A percentile compares a stretch with the other conserved stretches of the same genome.
These are phyloP conservation scores for Sporobolomyces roseus DNA, from an alignment of 768 basidiomycete species.

Conservation along the genomic window DNA sequence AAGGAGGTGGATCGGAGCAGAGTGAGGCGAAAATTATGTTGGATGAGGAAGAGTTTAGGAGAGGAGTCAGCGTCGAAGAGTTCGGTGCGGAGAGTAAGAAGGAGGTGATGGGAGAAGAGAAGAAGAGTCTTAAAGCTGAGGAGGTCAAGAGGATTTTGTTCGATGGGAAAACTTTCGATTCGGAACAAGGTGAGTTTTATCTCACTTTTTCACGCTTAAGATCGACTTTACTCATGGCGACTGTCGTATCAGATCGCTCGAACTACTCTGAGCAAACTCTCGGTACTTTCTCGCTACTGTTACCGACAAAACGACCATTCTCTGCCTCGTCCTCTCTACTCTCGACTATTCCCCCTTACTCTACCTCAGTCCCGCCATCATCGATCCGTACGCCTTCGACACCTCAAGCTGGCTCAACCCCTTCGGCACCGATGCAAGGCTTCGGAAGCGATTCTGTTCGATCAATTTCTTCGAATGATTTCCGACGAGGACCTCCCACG, in stretches of 20 bases:
- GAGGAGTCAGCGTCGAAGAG: slow-evolving; percentile 26
- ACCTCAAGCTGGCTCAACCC: not conserved
- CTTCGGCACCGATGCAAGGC: slow-evolving; percentile 18
- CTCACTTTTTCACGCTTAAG: no score
- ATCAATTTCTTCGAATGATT: not conserved
- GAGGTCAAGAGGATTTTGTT: slow-evolving; percentile 33
- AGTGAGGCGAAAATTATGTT: slow-evolving; percentile 15
- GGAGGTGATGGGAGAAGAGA: slow-evolving; percentile 1
- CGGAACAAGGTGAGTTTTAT: not conserved
- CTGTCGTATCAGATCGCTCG: not conserved
- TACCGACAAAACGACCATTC: slow-evolving; percentile 15
- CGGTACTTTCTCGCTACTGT: slow-evolving; percentile 32
- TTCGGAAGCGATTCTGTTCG: slow-evolving; percentile 35
- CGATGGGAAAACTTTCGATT: slow-evolving; percentile 23
- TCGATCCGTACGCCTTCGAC: slow-evolving; percentile 27
- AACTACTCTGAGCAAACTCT: not conserved
- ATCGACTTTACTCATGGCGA: not conserved
- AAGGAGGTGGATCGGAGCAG: not conserved
- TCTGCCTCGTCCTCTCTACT: not conserved
- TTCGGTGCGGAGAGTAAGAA: not conserved
- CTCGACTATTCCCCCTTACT: slow-evolving; percentile 20
- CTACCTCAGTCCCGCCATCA: slow-evolving; percentile 28
- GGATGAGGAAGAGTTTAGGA: slow-evolving; percentile 34
- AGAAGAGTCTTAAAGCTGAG: slow-evolving; percentile 23
- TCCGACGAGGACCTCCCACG: not conserved